Base-by-base conservation (phyloP, 169 alveolate genomes). In the Plasmodium sp. region DNA sequence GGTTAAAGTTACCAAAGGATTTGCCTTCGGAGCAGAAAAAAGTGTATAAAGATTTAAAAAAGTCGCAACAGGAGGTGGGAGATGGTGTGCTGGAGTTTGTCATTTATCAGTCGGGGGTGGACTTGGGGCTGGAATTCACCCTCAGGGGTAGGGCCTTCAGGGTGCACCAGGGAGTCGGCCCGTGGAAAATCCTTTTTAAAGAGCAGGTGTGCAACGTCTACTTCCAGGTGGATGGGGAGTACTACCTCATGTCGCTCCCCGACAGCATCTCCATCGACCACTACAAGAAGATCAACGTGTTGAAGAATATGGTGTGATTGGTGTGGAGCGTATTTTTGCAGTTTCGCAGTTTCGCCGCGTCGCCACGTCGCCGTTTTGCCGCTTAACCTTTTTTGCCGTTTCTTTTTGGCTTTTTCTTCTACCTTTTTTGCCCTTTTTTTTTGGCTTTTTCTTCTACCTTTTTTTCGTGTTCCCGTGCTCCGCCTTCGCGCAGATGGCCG, bases 141-240 rank as follows among this genome's bases (percentile, higher is more conserved):
- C 54, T 95, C 16, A 39, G 73, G 14, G 97, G 97, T 6, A 93
- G 93, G 43, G 97, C 97, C 22, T 82, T 94, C 43, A 86, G 98
- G 41, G 86, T 97, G 18, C 97, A 96, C 84, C 97, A 95, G 51
- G 98, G 98, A 34, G 3, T 34, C 12, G 98, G 98, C 5, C 98
- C 98, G 18, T 97, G 98, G 98, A 95, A 96, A 93, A 85, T 97
- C 31, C 43, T 84, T 16, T 96, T 97, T 77, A 96, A 95, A 81
- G 95, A 96, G 77, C 77, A 85, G 5, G 81, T 48, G 14, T 77
- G 77, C 33, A 77, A 84, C 54, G 97, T 97, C 31, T 97, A 97
- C 62, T 95, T 96, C 84, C 98, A 96, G 93, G 96, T 96, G 6
- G 98, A 96, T 74, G 98, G 98, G 5, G 98, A 96, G 83, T 96